Percentiles rank a stretch among this genome's conserved stretches.
phyloP scores from a whole-genome alignment of 192 early-diverging fungal genomes.

The Backusella luteola region DNA sequence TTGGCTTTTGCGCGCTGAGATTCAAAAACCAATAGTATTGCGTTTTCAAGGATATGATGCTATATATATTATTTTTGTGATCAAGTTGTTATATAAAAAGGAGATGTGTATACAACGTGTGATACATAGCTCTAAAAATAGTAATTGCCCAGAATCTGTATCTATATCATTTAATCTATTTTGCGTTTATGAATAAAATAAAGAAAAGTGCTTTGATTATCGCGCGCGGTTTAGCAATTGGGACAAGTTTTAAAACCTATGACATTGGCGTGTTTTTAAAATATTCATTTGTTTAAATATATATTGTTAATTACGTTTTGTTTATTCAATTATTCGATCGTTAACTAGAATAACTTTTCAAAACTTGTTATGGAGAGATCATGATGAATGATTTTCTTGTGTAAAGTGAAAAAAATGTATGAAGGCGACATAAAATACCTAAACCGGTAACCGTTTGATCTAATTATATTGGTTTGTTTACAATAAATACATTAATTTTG shows the following conservation, averaged over 20 bases:
- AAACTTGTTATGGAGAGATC: neutral
- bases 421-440: neutral
- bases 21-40: neutral
- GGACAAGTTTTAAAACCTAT: neutral
- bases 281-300: neutral
- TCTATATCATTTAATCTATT: neutral
- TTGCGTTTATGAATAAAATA: neutral
- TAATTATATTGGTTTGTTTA: conserved; percentile 1
- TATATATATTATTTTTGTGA: neutral
- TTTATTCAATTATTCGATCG: neutral
- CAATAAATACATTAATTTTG: neutral
- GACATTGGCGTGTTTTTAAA: neutral
- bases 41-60: neutral
- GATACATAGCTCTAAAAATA: neutral
- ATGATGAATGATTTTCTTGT: neutral
- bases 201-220: neutral
- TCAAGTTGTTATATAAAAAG: neutral
- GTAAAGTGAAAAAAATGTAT: neutral
- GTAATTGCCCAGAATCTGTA: neutral
- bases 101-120: neutral
- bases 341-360: neutral
- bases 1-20: neutral
- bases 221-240: neutral
- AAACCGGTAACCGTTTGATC: neutral
- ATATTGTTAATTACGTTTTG: neutral